Evolutionary conservation across 108 stramenopile genomes (phyloP).

Genomic region (Conticribra guillardii): DNA sequence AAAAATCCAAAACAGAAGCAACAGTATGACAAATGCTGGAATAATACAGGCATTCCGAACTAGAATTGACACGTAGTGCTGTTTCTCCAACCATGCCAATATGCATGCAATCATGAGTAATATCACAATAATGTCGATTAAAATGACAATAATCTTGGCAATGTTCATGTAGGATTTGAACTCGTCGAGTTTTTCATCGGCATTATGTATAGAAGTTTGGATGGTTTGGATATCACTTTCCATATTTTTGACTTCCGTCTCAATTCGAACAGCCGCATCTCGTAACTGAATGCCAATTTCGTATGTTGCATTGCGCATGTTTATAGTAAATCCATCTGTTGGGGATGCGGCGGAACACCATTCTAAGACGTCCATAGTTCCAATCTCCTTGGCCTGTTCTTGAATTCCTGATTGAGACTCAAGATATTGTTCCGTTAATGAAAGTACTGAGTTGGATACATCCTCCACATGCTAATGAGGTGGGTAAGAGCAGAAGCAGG

Average conservation of each 20-base stretch:
- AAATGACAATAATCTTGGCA: constrained; percentile 36
- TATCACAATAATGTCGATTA: constrained; percentile 24
- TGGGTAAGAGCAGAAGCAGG: no score
- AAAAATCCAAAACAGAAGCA: constrained; percentile 41
- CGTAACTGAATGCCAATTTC: constrained; percentile 20
- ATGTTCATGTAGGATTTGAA: constrained; percentile 20
- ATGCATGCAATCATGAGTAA: constrained; percentile 27
- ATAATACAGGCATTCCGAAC: constrained; percentile 23
- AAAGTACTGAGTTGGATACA: constrained; percentile 4
- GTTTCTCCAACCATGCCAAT: constrained; percentile 32
- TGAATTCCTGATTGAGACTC: constrained; percentile 29
- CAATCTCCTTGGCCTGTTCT: constrained; percentile 27
- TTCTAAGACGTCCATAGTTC: constrained; percentile 17
- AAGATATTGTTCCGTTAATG: constrained; percentile 16
- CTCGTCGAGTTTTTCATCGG: constrained; percentile 21
- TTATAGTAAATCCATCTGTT: constrained; percentile 11
- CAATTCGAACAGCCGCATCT: constrained; percentile 23
- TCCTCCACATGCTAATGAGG: constrained; percentile 11
- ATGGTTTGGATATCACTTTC: constrained; percentile 17
- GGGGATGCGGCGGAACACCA: constrained; percentile 20
- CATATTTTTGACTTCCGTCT: constrained; percentile 24
- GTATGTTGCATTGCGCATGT: constrained; percentile 24
- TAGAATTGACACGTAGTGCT: constrained; percentile 9
- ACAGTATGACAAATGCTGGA: constrained; percentile 21
- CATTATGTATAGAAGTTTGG: background rate